Evolutionary conservation across 768 basidiomycete species (phyloP).

Genomic region (Melanogaster broomeanus): DNA sequence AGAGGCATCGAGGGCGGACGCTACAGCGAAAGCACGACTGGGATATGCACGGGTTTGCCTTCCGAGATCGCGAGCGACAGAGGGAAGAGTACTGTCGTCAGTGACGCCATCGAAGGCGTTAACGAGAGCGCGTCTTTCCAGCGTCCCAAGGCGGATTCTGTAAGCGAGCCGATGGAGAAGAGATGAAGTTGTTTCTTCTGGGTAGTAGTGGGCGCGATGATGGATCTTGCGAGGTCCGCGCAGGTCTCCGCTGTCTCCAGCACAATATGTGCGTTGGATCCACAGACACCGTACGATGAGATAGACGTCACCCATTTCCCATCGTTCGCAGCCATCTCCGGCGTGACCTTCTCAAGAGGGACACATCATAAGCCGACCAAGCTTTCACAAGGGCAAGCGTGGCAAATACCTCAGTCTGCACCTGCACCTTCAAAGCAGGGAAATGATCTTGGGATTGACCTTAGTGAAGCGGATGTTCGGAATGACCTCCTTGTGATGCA

Average conservation of each 20-base stretch:
- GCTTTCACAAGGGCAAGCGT: neutral
- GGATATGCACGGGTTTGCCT: slow-evolving; percentile 33
- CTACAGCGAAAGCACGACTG: slow-evolving; percentile 26
- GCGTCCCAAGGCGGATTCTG: slow-evolving; percentile 23
- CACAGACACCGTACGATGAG: slow-evolving; percentile 36
- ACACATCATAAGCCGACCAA: neutral
- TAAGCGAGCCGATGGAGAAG: slow-evolving; percentile 29
- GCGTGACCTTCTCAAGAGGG: slow-evolving; percentile 22
- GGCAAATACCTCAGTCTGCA: slow-evolving; percentile 23
- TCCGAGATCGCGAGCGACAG: slow-evolving; percentile 27
- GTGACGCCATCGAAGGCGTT: slow-evolving; percentile 15
- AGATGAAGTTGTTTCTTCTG: slow-evolving; percentile 23
- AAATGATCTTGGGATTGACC: slow-evolving; percentile 30
- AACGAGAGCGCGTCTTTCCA: slow-evolving; percentile 26
- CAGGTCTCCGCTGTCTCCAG: slow-evolving; percentile 27
- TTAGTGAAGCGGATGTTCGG: slow-evolving; percentile 29
- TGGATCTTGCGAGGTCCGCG: slow-evolving; percentile 10
- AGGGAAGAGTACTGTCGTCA: slow-evolving; percentile 25
- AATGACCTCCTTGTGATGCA: slow-evolving; percentile 30
- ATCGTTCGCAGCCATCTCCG: slow-evolving; percentile 29
- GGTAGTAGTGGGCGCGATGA: neutral
- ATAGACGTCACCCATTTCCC: slow-evolving; percentile 34
- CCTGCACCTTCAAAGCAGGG: slow-evolving; percentile 23
- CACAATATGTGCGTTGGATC: slow-evolving; percentile 36
- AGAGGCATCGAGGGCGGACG: slow-evolving; percentile 17